Evolutionary conservation across 148 eudicot genomes (phyloP).

Genomic region (Diospyros kaki): DNA sequence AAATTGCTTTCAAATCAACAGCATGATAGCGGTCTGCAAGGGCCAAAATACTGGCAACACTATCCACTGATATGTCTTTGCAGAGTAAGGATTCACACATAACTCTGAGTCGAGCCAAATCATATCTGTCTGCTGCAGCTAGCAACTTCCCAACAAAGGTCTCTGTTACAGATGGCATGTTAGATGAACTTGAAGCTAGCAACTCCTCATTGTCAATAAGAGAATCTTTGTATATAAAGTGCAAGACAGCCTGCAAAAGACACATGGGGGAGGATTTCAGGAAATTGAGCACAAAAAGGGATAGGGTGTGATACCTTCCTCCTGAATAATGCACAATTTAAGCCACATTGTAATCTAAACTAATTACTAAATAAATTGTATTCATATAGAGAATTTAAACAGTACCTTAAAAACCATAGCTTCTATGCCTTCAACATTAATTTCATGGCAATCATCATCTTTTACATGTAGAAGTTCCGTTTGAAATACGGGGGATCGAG

Average conservation of each 20-base stretch:
- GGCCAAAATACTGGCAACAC: conserved; percentile 59
- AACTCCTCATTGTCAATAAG: conserved; percentile 46
- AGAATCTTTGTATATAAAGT: conserved; percentile 72
- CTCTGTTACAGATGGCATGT: conserved; percentile 39
- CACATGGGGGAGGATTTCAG: neutral
- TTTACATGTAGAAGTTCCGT: conserved; percentile 43
- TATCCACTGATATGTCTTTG: conserved; percentile 64
- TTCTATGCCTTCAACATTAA: conserved; percentile 56
- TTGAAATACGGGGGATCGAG: conserved; percentile 66
- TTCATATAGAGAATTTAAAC: neutral
- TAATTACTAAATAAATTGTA: neutral
- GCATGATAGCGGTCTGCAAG: conserved; percentile 64
- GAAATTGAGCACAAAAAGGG: neutral
- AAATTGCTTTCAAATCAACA: conserved; percentile 63
- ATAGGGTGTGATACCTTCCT: neutral
- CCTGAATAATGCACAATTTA: neutral
- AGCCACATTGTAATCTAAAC: neutral
- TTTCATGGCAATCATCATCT: conserved; percentile 47
- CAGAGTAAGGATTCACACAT: conserved; percentile 80
- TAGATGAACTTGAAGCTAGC: conserved; percentile 39
- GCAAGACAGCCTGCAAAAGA: conserved; percentile 68
- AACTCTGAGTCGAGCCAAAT: conserved; percentile 64
- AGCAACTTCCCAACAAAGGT: conserved; percentile 57
- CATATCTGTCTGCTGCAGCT: conserved; percentile 82
- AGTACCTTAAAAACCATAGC: conserved; percentile 75